Percentiles rank a stretch among this genome's conserved stretches.
Evolutionary conservation across 176 grass and related monocot genomes (phyloP).

Genomic region (Aechmea fasciata): DNA sequence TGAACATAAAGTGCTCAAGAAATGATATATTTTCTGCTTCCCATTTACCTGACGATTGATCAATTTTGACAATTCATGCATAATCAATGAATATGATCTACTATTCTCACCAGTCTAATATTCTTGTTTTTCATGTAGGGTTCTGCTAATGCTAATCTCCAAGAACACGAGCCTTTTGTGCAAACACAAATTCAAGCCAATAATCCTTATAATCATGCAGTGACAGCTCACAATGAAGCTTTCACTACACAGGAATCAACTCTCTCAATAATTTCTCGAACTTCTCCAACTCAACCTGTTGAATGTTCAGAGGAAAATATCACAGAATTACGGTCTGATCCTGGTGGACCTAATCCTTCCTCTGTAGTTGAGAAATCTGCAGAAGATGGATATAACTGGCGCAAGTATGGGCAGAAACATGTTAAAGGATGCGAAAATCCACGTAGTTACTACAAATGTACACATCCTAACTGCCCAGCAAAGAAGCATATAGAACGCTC

Average conservation of each 20-base stretch:
- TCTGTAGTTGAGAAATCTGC: constrained; percentile 55
- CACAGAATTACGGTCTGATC: constrained; percentile 41
- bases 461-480: constrained; percentile 90
- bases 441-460: constrained; percentile 99
- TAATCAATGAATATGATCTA: not conserved
- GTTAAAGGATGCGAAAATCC: constrained; percentile 97
- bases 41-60: no score
- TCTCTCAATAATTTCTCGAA: constrained; percentile 31
- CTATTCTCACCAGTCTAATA: constrained; percentile 10
- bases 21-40: no score
- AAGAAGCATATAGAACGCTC: constrained; percentile 94
- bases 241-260: constrained; percentile 29
- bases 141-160: constrained; percentile 27
- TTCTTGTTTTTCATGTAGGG: constrained; percentile 36
- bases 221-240: constrained; percentile 33
- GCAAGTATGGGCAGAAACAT: constrained; percentile 96
- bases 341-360: constrained; percentile 11
- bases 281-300: constrained; percentile 31
- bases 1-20: no score
- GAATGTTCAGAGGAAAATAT: constrained; percentile 32
- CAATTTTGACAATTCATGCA: no score
- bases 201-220: constrained; percentile 25
- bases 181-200: constrained; percentile 34
- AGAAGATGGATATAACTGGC: constrained; percentile 93
- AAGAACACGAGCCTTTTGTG: constrained; percentile 40